phyloP scores from a whole-genome alignment of 2,329 filamentous ascomycete species.

The Paecilomyces sp. region DNA sequence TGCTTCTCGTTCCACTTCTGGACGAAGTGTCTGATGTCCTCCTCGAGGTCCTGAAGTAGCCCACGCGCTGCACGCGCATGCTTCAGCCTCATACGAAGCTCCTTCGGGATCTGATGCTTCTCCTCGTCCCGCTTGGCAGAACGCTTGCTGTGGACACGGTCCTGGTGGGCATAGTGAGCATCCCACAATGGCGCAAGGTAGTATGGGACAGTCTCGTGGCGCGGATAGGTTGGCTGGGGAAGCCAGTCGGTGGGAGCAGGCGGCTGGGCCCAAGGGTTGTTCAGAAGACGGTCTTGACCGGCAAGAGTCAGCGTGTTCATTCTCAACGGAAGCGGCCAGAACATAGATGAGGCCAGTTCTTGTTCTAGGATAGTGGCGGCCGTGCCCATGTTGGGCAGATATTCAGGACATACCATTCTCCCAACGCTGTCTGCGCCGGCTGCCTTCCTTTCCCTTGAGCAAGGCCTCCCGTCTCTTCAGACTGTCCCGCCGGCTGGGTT shows the following conservation, averaged over 20 bases:
- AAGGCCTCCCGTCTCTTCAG: constrained; percentile 64
- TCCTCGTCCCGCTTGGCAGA: constrained; percentile 24
- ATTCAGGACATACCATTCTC: constrained; percentile 67
- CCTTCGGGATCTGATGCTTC: constrained; percentile 59
- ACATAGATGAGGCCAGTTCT: background rate
- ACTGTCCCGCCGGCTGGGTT: constrained; percentile 53
- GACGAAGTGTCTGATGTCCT: constrained; percentile 73
- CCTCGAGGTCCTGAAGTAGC: constrained; percentile 76
- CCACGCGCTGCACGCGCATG: constrained; percentile 68
- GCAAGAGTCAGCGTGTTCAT: constrained; percentile 14
- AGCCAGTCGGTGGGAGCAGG: constrained; percentile 78
- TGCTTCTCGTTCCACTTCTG: constrained; percentile 51
- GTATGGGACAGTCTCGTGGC: constrained; percentile 70
- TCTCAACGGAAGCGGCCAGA: background rate
- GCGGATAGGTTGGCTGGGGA: constrained; percentile 70
- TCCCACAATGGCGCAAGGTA: constrained; percentile 86
- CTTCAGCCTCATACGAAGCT: constrained; percentile 75
- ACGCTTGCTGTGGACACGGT: constrained; percentile 27
- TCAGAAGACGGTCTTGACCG: constrained; percentile 66
- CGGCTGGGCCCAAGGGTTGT: constrained; percentile 78
- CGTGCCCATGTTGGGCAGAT: background rate
- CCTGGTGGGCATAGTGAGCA: constrained; percentile 40
- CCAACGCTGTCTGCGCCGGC: constrained; percentile 78
- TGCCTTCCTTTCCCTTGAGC: constrained; percentile 86
- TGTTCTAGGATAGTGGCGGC: constrained; percentile 1